Evolutionary conservation across 225 moss, liverwort and hornwort species (phyloP).

Genomic region (Physcomitrellopsis africana): DNA sequence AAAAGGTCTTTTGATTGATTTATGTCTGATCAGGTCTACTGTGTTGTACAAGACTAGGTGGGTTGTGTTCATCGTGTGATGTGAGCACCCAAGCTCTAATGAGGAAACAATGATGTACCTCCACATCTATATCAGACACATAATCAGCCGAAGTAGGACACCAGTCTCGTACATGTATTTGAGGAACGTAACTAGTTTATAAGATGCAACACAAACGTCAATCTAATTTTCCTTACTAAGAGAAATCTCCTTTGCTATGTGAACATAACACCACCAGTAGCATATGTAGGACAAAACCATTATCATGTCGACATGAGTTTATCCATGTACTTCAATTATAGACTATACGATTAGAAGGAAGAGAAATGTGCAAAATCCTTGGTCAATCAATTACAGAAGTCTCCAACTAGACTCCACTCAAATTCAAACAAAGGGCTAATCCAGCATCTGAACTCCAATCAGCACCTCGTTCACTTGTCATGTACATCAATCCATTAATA

Average conservation of each 20-base stretch:
- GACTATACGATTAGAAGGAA: too few species aligned
- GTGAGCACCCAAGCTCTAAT: background rate
- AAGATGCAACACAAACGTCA: background rate
- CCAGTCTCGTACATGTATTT: background rate
- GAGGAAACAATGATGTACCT: background rate
- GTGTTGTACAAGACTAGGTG: conserved; percentile 6
- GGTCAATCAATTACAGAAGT: too few species aligned
- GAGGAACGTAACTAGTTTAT: background rate
- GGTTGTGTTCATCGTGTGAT: conserved; percentile 11
- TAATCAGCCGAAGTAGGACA: background rate
- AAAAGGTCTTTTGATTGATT: conserved; percentile 14
- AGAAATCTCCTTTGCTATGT: background rate
- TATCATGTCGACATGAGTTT: background rate
- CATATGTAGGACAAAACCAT: background rate
- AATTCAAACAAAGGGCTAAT: too few species aligned
- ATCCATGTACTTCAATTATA: too few species aligned
- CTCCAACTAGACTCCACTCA: too few species aligned
- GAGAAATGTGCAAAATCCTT: too few species aligned
- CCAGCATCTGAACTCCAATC: too few species aligned
- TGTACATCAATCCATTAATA: too few species aligned
- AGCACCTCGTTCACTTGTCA: too few species aligned
- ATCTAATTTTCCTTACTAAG: background rate
- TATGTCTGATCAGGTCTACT: background rate
- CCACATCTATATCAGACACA: background rate
- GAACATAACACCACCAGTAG: background rate